A percentile compares a stretch with the other conserved stretches of the same genome.
Conservation (phyloP, 139 green algal species). For the Chlorella sp. region DNA sequence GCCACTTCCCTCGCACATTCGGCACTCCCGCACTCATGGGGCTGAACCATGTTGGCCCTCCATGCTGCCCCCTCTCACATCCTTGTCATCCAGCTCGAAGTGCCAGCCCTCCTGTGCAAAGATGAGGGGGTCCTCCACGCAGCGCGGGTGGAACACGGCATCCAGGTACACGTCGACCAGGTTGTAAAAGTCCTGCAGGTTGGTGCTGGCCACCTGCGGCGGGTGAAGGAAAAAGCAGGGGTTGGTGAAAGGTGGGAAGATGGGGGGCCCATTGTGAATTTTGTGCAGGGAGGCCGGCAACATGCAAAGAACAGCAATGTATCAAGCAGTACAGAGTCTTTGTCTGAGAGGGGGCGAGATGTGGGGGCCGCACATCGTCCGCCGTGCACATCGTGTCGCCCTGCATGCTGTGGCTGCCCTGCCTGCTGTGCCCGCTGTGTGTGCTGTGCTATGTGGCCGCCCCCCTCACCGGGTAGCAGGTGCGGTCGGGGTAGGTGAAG, state of each 20-base stretch:
- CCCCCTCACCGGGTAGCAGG: conserved; percentile 96
- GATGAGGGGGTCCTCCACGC: conserved; percentile 83
- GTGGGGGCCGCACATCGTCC: too few species aligned
- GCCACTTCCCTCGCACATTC: background rate
- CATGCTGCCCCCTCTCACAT: conserved; percentile 52
- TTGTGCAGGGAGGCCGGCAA: too few species aligned
- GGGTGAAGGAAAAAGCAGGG: background rate
- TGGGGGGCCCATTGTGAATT: too few species aligned
- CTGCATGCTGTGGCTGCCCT: background rate
- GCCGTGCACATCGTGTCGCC: too few species aligned
- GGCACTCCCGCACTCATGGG: background rate
- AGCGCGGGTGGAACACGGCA: conserved; percentile 95
- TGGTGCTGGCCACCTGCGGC: conserved; percentile 43
- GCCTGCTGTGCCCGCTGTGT: background rate
- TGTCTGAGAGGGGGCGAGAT: too few species aligned
- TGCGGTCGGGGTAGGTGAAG: conserved; percentile 99
- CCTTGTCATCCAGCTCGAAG: conserved; percentile 85
- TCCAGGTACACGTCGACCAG: conserved; percentile 99
- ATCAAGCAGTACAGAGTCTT: too few species aligned
- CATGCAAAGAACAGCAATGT: too few species aligned
- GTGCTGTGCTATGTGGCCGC: conserved; percentile 62
- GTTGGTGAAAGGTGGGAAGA: background rate
- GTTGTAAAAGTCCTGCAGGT: conserved; percentile 98
- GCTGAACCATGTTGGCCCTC: too few species aligned
- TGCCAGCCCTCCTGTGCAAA: conserved; percentile 95